phyloP scores from a whole-genome alignment of 768 basidiomycete genomes.

The Paxillus involutus region DNA sequence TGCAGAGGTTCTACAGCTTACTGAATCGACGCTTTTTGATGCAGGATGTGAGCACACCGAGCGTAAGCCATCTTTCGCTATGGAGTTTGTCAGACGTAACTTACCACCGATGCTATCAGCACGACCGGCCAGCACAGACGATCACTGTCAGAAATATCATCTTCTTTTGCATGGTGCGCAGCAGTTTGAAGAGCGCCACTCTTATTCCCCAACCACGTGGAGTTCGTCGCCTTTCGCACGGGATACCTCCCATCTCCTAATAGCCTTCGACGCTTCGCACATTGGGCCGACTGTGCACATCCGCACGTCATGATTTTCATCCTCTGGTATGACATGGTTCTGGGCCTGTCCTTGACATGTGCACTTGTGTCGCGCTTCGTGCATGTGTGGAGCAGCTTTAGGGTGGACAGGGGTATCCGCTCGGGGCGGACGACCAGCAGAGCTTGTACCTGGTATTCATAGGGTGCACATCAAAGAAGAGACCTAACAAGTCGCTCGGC shows the following conservation, averaged over 20 bases:
- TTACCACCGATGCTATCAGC: not conserved
- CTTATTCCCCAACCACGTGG: constrained; percentile 26
- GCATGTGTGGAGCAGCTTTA: constrained; percentile 28
- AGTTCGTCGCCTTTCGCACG: constrained; percentile 27
- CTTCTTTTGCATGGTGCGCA: constrained; percentile 26
- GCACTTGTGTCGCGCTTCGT: constrained; percentile 19
- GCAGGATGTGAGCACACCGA: constrained; percentile 14
- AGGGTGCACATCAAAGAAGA: not conserved
- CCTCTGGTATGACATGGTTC: constrained; percentile 15
- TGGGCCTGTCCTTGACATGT: constrained; percentile 21
- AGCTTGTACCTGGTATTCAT: constrained; percentile 28
- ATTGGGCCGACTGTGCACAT: constrained; percentile 36
- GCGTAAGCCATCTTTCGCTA: constrained; percentile 10
- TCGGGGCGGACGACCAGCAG: constrained; percentile 35
- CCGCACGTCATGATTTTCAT: constrained; percentile 37
- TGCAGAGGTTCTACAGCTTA: constrained; percentile 25
- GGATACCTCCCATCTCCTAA: constrained; percentile 31
- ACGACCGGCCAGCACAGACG: not conserved
- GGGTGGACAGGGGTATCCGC: constrained; percentile 22
- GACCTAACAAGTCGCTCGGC: not conserved
- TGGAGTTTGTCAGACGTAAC: not conserved
- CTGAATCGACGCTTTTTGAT: constrained; percentile 32
- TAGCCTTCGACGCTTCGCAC: constrained; percentile 33
- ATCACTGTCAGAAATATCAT: constrained; percentile 17
- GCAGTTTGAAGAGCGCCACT: constrained; percentile 33